phyloP scores from a whole-genome alignment of 2,329 filamentous ascomycete species.

The Hymenoscyphus fraxineus region DNA sequence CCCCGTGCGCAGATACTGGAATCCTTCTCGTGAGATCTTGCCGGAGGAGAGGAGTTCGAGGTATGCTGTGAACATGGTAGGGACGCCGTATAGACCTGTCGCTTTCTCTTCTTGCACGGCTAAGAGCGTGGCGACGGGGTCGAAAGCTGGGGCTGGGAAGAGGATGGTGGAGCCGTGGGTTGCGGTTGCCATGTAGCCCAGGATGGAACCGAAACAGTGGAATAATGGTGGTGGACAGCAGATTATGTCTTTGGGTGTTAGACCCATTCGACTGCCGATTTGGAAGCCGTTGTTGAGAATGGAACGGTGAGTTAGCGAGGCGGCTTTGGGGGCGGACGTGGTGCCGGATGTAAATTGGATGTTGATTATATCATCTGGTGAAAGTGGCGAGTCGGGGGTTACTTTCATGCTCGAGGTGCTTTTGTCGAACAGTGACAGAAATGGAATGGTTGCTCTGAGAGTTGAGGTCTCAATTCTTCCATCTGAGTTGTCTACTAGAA shows the following conservation, averaged over 20 bases:
- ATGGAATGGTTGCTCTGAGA: constrained; percentile 40
- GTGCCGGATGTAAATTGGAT: constrained; percentile 98
- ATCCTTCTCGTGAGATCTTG: constrained; percentile 45
- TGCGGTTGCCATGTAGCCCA: constrained; percentile 95
- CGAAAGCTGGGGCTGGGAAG: constrained; percentile 83
- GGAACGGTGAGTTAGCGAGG: constrained; percentile 78
- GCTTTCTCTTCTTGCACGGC: constrained; percentile 48
- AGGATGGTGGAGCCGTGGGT: constrained; percentile 79
- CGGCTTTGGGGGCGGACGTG: constrained; percentile 85
- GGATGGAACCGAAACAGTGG: constrained; percentile 83
- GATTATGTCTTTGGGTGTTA: constrained; percentile 69
- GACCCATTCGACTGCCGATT: constrained; percentile 80
- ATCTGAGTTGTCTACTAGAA: constrained; percentile 75
- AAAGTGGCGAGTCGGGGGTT: constrained; percentile 44
- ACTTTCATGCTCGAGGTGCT: constrained; percentile 34
- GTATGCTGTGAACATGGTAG: constrained; percentile 91
- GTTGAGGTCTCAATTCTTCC: constrained; percentile 40
- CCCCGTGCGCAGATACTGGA: constrained; percentile 72
- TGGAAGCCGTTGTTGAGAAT: constrained; percentile 89
- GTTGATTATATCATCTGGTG: constrained; percentile 72
- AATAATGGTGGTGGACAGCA: constrained; percentile 85
- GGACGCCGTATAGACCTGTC: constrained; percentile 77
- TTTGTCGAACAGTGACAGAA: constrained; percentile 23
- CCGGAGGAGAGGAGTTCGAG: constrained; percentile 68
- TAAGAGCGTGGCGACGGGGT: constrained; percentile 67